These are phyloP conservation scores for Malus orientalis DNA, from an alignment of 306 rosid genomes.

Conservation along the genomic window DNA sequence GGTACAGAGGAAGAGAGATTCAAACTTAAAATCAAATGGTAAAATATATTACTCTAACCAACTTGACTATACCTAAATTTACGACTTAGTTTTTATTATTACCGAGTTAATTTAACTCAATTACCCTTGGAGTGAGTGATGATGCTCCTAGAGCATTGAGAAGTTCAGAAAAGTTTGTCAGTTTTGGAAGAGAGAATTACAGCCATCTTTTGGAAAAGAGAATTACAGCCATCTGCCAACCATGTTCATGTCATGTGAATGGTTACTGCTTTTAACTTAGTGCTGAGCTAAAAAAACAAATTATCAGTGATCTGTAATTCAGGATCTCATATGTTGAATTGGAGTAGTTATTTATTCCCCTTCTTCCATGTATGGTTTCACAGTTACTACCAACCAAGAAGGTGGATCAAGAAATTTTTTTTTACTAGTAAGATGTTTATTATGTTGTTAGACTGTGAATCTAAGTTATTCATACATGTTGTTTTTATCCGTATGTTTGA, in stretches of 20 bases:
- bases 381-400: neutral
- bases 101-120: neutral
- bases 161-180: neutral
- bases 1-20: fast-evolving
- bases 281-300: neutral
- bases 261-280: neutral
- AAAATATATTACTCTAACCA: neutral
- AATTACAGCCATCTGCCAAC: neutral
- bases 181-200: neutral
- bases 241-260: neutral
- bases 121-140: neutral
- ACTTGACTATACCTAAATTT: too few relatives aligned
- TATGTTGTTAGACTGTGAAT: too few relatives aligned
- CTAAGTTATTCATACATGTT: too few relatives aligned
- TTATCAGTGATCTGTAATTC: neutral
- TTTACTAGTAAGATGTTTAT: too few relatives aligned
- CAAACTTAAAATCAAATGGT: too few relatives aligned
- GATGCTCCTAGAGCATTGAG: neutral
- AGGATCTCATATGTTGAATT: neutral
- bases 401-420: too few relatives aligned
- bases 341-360: neutral
- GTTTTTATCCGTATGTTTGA: too few relatives aligned
- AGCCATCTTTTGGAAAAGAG: neutral
- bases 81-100: too few relatives aligned
- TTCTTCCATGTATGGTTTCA: neutral